Percentiles rank a stretch among this genome's conserved stretches.
These are phyloP conservation scores for Phlyctochytrium planicorne DNA, from an alignment of 192 early-diverging fungal species.

Conservation along the genomic window DNA sequence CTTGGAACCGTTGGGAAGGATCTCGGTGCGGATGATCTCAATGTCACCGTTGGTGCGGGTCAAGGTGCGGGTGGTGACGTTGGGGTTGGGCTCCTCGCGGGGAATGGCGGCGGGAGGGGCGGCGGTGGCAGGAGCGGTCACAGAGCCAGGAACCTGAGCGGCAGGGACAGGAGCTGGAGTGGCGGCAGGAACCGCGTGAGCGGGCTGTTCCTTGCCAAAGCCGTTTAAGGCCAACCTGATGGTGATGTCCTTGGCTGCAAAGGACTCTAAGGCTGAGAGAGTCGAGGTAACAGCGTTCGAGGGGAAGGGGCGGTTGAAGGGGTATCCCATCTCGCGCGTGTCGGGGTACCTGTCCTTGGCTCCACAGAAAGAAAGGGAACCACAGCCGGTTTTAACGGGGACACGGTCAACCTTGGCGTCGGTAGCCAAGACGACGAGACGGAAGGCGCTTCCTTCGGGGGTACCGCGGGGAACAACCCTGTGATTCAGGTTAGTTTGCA, in stretches of 20 bases:
- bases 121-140: background rate
- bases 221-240: background rate
- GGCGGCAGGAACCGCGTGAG: background rate
- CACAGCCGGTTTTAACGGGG: constrained; percentile 11
- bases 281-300: background rate
- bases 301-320: constrained; percentile 22
- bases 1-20: background rate
- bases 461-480: constrained; percentile 13
- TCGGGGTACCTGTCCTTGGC: constrained; percentile 24
- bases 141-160: background rate
- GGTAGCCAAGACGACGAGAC: constrained; percentile 15
- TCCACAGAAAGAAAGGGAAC: constrained; percentile 17
- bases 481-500: too few species aligned
- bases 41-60: background rate
- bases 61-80: background rate
- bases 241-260: background rate
- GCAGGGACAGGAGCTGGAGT: background rate
- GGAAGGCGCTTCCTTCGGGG: background rate
- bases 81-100: background rate
- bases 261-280: background rate
- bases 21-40: background rate
- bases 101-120: background rate
- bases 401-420: constrained; percentile 13
- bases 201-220: background rate
- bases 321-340: constrained; percentile 10